Conservation (phyloP, 768 basidiomycete species). For the Tubosaeta brunneosetosa region DNA sequence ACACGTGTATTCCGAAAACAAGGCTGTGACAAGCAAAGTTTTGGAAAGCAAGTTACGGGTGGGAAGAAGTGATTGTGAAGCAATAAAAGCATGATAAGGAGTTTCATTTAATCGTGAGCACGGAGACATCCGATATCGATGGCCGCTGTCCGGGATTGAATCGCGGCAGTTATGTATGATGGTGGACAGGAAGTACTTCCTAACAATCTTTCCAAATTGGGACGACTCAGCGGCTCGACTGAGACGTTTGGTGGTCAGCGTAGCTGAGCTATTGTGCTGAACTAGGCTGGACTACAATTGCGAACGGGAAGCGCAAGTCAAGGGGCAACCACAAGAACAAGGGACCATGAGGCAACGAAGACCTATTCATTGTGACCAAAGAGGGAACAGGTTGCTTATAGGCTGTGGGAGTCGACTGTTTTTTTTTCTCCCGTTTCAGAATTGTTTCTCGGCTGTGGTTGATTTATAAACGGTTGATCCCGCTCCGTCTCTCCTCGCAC, state of each 20-base stretch:
- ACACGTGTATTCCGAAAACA: not conserved
- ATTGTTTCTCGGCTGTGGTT: constrained; percentile 16
- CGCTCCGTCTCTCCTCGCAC: not conserved
- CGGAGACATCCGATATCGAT: constrained; percentile 11
- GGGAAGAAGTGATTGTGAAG: constrained; percentile 7
- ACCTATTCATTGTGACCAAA: constrained; percentile 19
- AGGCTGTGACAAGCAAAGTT: not conserved
- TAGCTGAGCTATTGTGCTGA: constrained; percentile 12
- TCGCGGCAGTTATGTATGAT: not conserved
- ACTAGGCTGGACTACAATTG: constrained; percentile 17
- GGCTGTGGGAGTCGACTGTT: constrained; percentile 9
- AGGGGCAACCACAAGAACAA: constrained; percentile 7
- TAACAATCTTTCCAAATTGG: not conserved
- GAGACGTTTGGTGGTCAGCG: constrained; percentile 3
- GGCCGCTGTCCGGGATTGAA: constrained; percentile 14
- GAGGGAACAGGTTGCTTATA: constrained; percentile 6
- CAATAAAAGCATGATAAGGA: not conserved
- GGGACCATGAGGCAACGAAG: constrained; percentile 6
- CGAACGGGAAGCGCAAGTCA: not conserved
- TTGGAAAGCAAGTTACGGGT: not conserved
- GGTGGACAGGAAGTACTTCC: not conserved
- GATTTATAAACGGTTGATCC: constrained; percentile 17
- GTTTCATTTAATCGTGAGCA: constrained; percentile 5
- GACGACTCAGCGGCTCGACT: constrained; percentile 2
- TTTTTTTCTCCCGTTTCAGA: constrained; percentile 7